phyloP scores from a whole-genome alignment of 345 rosid genomes.

The Hypericum perforatum region DNA sequence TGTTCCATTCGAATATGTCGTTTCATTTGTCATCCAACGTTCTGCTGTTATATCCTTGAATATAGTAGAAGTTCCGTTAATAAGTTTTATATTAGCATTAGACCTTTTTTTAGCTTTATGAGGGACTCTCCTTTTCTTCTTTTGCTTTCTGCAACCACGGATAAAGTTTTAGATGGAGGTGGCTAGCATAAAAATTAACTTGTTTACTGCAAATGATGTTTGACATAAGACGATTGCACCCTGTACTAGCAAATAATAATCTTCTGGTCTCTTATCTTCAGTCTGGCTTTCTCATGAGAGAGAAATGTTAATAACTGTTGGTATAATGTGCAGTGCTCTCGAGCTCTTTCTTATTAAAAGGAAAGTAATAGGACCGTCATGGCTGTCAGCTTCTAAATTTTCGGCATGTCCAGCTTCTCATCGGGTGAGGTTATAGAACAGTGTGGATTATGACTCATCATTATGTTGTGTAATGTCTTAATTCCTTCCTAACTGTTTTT shows the following conservation, averaged over 20 bases:
- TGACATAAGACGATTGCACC: too few species aligned
- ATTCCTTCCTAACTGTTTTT: slow-evolving; percentile 21
- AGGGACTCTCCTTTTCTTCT: too few species aligned
- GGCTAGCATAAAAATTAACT: too few species aligned
- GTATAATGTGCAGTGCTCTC: slow-evolving; percentile 62
- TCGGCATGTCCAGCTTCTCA: slow-evolving; percentile 57
- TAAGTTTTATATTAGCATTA: too few species aligned
- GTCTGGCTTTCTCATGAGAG: not conserved
- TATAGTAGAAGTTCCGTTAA: too few species aligned
- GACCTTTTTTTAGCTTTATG: too few species aligned
- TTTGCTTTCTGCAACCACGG: too few species aligned
- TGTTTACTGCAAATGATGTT: too few species aligned
- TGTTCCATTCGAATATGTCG: not conserved
- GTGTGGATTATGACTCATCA: slow-evolving; percentile 8
- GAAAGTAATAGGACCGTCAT: slow-evolving; percentile 85
- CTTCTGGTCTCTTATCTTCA: not conserved
- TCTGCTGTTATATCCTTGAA: too few species aligned
- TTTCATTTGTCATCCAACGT: too few species aligned
- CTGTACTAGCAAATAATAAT: too few species aligned
- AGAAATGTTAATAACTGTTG: slow-evolving; percentile 3
- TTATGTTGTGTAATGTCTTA: slow-evolving; percentile 7
- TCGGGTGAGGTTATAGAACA: slow-evolving; percentile 42
- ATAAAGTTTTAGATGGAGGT: too few species aligned
- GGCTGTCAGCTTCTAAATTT: slow-evolving; percentile 77
- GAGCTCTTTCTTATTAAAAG: slow-evolving; percentile 90